Evolutionary conservation across 1,284 basidiomycete genomes (phyloP), one percentile per base, ranked within the genome.

Genomic region (Naganishia liquefaciens): DNA sequence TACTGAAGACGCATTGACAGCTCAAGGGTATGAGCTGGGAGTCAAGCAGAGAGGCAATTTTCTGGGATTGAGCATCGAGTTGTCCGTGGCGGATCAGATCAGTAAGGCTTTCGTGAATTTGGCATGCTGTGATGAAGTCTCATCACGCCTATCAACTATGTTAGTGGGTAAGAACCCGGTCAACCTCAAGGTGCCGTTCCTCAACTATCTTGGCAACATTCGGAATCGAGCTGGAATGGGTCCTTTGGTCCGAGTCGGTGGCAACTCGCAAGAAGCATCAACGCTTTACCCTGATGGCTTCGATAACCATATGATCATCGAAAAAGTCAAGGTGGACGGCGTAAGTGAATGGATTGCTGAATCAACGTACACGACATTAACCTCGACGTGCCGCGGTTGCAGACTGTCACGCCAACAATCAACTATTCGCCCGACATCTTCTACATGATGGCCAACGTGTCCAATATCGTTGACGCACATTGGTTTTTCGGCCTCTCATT

Each of bases 181-280:
- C 5, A 69, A 67, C 19, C 62, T 77, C 37, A 76, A 75, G 49
- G 67, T 86, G 0, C 84, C 85, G 0, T 88, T 91, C 75, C 82
- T 91, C 19, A 91, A 91, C 76, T 83, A 90, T 62, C 82, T 91
- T 80, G 81, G 85, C 5, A 87, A 86, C 68, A 79, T 90, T 47
- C 70, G 70, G 78, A 82, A 67, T 63, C 71, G 72, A 61, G 81
- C 85, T 54, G 83, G 87, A 13, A 81, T 80, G 9, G 88, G 88
- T 0, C 73, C 81, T 5, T 81, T 87, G 5, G 77, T 90, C 19
- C 86, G 89, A 49, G 82, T 90, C 3, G 89, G 89, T 40, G 89
- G 89, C 62, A 90, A 90, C 75, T 87, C 87, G 1, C 88, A 89
- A 71, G 87, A 89, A 67, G 82, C 80, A 27, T 85, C 86, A 11